phyloP scores from a whole-genome alignment of 2,329 filamentous ascomycete genomes.

The Neonectria sp. region DNA sequence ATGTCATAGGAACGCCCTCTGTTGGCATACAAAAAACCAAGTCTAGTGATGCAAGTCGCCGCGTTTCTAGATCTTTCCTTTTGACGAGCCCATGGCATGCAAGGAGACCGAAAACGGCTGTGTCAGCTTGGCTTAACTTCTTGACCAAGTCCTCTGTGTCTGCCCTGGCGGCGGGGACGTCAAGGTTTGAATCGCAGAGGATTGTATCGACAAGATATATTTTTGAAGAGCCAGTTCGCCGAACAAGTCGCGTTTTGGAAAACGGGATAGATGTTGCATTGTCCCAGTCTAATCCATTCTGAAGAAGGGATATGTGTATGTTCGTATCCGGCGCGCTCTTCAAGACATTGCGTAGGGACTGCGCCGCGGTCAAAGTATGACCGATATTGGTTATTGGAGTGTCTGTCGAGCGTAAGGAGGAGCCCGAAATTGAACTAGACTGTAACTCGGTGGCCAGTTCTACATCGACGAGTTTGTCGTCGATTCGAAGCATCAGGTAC shows the following conservation, averaged over 20 bases:
- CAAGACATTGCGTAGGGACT: slow-evolving; percentile 11
- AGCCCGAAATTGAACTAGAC: not conserved
- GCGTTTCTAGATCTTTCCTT: slow-evolving; percentile 10
- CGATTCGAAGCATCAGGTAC: slow-evolving; percentile 43
- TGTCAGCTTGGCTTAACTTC: slow-evolving; percentile 14
- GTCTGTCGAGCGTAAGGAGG: not conserved
- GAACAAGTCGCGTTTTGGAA: slow-evolving; percentile 44
- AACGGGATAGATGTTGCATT: slow-evolving; percentile 8
- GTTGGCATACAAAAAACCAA: slow-evolving; percentile 27
- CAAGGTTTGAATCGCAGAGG: slow-evolving; percentile 34
- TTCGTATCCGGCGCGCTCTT: not conserved
- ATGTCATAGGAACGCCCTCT: not conserved
- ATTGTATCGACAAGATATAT: slow-evolving; percentile 42
- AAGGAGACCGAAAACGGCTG: slow-evolving; percentile 43
- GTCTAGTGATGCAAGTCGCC: slow-evolving; percentile 21
- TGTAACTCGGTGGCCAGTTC: slow-evolving; percentile 19
- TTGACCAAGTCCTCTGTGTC: slow-evolving; percentile 28
- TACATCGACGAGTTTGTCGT: slow-evolving; percentile 35
- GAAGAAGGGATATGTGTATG: slow-evolving; percentile 3
- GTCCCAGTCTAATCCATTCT: slow-evolving; percentile 18
- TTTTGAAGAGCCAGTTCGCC: slow-evolving; percentile 39
- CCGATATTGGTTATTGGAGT: too few species aligned
- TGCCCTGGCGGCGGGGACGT: slow-evolving; percentile 20
- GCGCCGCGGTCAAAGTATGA: not conserved
- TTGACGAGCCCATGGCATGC: slow-evolving; percentile 49